These are phyloP conservation scores for Rhytidiadelphus loreus DNA, from an alignment of 225 moss, liverwort and hornwort genomes.

Conservation along the genomic window DNA sequence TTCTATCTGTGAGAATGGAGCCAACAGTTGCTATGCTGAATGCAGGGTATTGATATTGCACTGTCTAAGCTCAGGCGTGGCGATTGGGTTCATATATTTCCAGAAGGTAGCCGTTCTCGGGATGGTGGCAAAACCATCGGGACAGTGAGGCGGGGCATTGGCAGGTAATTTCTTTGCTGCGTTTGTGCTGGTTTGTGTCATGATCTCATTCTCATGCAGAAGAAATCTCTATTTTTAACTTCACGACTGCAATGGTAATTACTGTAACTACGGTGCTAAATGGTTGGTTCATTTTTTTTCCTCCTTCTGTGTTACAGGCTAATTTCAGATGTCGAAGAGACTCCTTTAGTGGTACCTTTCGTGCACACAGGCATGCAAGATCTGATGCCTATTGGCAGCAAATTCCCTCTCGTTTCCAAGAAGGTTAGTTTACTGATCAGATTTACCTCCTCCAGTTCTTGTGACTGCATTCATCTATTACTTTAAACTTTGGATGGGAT, in stretches of 20 bases:
- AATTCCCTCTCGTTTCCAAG: conserved; percentile 59
- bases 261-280: not conserved
- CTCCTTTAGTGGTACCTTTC: conserved; percentile 81
- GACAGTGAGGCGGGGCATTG: conserved; percentile 74
- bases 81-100: conserved; percentile 97
- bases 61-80: conserved; percentile 83
- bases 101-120: conserved; percentile 90
- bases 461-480: not conserved
- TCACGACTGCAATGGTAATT: not conserved
- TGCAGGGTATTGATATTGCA: conserved; percentile 88
- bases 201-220: not conserved
- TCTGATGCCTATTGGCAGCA: conserved; percentile 92
- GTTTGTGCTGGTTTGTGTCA: not conserved
- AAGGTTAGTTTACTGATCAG: conserved; percentile 37
- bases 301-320: conserved; percentile 36
- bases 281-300: not conserved
- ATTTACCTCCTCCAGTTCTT: not conserved
- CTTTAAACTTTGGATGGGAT: not conserved
- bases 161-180: conserved; percentile 45
- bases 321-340: conserved; percentile 58
- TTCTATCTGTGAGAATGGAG: not conserved
- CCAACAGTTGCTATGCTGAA: not conserved
- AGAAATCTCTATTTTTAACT: not conserved
- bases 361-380: conserved; percentile 90
- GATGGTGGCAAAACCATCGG: conserved; percentile 74